These are phyloP conservation scores for Coprinopsis cinerea DNA, from an alignment of 768 basidiomycete species.

Conservation along the genomic window DNA sequence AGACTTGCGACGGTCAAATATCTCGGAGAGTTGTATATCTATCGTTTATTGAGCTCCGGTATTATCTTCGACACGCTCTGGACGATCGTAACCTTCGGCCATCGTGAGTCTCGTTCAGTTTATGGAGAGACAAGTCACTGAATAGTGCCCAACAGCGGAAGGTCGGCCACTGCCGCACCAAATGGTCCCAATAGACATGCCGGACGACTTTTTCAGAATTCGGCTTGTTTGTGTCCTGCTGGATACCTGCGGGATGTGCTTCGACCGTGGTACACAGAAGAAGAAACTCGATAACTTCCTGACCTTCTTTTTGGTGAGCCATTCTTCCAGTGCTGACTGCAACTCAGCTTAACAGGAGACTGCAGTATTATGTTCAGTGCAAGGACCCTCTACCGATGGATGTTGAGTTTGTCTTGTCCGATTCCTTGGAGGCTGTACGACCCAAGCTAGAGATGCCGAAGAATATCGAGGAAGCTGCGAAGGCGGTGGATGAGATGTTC, in stretches of 20 bases:
- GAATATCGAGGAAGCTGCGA: conserved; percentile 79
- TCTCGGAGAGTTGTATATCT: conserved; percentile 96
- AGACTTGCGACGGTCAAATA: conserved; percentile 90
- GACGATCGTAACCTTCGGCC: conserved; percentile 92
- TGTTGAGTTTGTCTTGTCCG: conserved; percentile 93
- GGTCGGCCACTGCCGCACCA: conserved; percentile 81
- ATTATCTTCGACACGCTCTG: conserved; percentile 93
- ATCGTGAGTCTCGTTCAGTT: conserved; percentile 59
- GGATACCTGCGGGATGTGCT: conserved; percentile 97
- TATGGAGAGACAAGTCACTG: neutral
- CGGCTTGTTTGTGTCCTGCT: conserved; percentile 87
- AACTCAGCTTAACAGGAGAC: neutral
- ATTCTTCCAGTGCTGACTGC: neutral
- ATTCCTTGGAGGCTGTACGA: conserved; percentile 90
- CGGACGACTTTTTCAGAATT: conserved; percentile 94
- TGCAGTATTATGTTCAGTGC: conserved; percentile 79
- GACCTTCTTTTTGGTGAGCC: conserved; percentile 81
- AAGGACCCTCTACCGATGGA: conserved; percentile 94
- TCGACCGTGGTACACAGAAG: conserved; percentile 88
- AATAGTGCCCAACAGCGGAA: conserved; percentile 52
- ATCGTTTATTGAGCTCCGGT: conserved; percentile 81
- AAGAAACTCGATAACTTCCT: conserved; percentile 92
- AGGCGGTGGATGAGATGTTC: conserved; percentile 88
- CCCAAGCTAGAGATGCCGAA: conserved; percentile 71
- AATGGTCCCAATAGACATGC: conserved; percentile 74